Base-by-base conservation (phyloP, 2,329 filamentous ascomycete genomes). In the Talaromyces sp. region DNA sequence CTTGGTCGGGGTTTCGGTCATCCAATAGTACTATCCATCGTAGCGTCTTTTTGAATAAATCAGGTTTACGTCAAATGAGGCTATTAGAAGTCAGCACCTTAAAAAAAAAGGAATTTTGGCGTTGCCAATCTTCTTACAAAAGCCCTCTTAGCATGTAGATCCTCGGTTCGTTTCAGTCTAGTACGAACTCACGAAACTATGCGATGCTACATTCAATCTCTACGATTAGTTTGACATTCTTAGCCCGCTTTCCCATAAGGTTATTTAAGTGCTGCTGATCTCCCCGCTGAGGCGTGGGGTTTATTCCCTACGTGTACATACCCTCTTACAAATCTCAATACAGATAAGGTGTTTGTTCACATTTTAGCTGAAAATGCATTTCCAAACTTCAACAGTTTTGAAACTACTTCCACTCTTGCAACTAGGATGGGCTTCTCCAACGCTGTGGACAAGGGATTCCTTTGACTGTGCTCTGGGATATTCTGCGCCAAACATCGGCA, bases 381-480 rank as follows among this genome's bases (percentile, higher is more conserved):
- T 52, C 26, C 24, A 52, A 7, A 52, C 24, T 29, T 19, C 24
- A 29, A 52, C 49, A 8, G 6, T 29, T n/a, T 24, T 52, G 13
- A 29, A 29, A 26, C 49, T 52, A 13, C 49, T 52, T 29, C 49
- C 49, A 14, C 49, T 52, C 5, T 19, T 52, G 8, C 26, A 52
- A 19, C 49, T 52, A 29, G 49, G 24, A n/a, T 27, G 17, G 21
- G 49, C 49, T n/a, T 26, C 26, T 7, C 24, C 49, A 19, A 17
- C 13, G 17, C 49, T 52, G 49, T 19, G 4, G 8, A 29, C 43
- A 50, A 50, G 14, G 21, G 31, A 52, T 11, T 27, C 24, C 26
- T 27, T 13, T 7, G 24, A 21, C 21, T 60, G 58, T 21, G 58
- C 58, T 11, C 58, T 54, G 31, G 58, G 72, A 68, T 52, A 52